phyloP scores from a whole-genome alignment of 257 asterid species.

The Solanum sparsipilum region DNA sequence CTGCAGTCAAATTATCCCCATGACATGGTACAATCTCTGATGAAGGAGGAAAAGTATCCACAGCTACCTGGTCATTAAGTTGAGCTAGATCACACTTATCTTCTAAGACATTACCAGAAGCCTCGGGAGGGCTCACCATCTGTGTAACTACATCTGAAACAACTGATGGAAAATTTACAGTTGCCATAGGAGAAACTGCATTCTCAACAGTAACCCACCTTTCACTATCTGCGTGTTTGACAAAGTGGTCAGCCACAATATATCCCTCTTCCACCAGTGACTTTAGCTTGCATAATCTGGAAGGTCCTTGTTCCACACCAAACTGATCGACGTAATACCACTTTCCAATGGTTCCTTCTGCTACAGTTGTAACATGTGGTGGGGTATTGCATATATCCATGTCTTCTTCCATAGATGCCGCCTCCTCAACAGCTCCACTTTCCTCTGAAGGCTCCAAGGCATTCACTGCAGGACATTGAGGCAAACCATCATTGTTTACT shows the following conservation, averaged over 20 bases:
- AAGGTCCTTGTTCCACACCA: conserved; percentile 84
- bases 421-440: conserved; percentile 54
- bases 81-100: conserved; percentile 43
- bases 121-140: conserved; percentile 94
- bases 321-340: conserved; percentile 80
- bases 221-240: conserved; percentile 70
- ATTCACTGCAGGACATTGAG: conserved; percentile 26
- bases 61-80: conserved; percentile 18
- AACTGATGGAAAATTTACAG: conserved; percentile 49
- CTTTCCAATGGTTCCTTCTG: conserved; percentile 58
- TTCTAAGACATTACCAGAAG: conserved; percentile 84
- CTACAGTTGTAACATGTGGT: conserved; percentile 63
- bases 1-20: conserved; percentile 15
- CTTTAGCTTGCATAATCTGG: conserved; percentile 67
- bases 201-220: conserved; percentile 97
- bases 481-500: conserved; percentile 20
- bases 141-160: conserved; percentile 77
- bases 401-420: conserved; percentile 94
- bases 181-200: conserved; percentile 81
- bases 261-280: conserved; percentile 70
- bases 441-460: conserved; percentile 39
- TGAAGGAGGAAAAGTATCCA: conserved; percentile 20
- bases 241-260: conserved; percentile 85
- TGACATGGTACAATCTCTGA: conserved; percentile 15
- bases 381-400: conserved; percentile 99